Conservation (phyloP, 352 stramenopile genomes). For the Pythium angustatum region DNA sequence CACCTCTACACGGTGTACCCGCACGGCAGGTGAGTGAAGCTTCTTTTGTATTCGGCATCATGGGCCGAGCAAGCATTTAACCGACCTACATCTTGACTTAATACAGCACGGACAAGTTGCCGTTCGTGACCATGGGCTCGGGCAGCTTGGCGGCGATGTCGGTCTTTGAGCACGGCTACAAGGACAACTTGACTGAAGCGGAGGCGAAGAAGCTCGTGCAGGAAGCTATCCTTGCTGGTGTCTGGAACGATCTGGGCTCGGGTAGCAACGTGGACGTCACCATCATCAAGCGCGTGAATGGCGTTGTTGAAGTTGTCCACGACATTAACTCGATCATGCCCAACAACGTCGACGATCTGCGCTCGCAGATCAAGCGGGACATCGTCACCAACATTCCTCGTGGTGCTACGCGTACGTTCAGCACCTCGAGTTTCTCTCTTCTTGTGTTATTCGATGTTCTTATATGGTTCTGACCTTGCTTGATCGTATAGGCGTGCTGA, state of each 20-base stretch:
- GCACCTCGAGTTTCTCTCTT: not conserved
- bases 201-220: constrained; percentile 97
- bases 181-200: constrained; percentile 94
- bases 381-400: constrained; percentile 82
- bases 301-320: constrained; percentile 84
- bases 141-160: constrained; percentile 98
- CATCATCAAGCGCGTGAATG: constrained; percentile 91
- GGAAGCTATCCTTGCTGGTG: constrained; percentile 94
- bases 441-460: not conserved
- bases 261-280: constrained; percentile 97
- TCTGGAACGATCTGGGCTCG: constrained; percentile 99
- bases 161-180: constrained; percentile 95
- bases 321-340: constrained; percentile 93
- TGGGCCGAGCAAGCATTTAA: constrained; percentile 3
- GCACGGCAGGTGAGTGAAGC: constrained; percentile 83
- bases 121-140: constrained; percentile 99
- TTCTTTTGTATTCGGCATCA: not conserved
- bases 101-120: constrained; percentile 92
- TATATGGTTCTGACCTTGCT: no score
- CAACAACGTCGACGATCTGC: constrained; percentile 90
- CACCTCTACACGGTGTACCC: constrained; percentile 99
- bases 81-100: constrained; percentile 4
- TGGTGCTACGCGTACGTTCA: constrained; percentile 71
- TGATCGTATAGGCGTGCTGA: constrained; percentile 51
- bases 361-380: constrained; percentile 83